These are phyloP conservation scores for Auriscalpium vulgare DNA, from an alignment of 768 basidiomycete genomes.

Conservation along the genomic window DNA sequence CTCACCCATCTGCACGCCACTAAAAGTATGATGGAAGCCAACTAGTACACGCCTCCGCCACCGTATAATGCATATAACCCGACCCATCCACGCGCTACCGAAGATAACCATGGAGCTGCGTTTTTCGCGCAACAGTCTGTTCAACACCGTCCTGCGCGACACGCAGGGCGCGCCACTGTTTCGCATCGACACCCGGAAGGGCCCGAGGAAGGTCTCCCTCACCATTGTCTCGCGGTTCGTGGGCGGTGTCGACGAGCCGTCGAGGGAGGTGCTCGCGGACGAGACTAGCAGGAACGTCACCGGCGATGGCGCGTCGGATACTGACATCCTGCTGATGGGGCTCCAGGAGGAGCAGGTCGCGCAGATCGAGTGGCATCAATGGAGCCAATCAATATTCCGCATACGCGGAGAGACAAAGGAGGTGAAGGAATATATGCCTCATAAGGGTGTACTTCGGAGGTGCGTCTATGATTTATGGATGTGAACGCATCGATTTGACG, in stretches of 20 bases:
- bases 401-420: neutral
- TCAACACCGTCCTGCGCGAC: neutral
- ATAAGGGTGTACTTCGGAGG: neutral
- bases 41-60: neutral
- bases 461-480: neutral
- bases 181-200: neutral
- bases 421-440: neutral
- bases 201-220: neutral
- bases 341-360: neutral
- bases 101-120: neutral
- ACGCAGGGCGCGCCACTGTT: neutral
- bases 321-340: neutral
- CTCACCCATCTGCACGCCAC: too few species aligned
- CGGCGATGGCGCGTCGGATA: neutral
- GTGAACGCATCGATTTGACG: neutral
- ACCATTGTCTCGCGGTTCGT: neutral
- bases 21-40: too few species aligned
- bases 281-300: neutral
- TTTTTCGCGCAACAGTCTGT: neutral
- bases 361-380: constrained; percentile 1
- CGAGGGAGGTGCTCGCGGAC: neutral
- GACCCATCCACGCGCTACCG: neutral
- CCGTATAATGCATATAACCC: neutral
- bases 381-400: neutral
- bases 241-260: too few species aligned